Conservation (phyloP, 257 asterid genomes). For the Scutellaria minor region DNA sequence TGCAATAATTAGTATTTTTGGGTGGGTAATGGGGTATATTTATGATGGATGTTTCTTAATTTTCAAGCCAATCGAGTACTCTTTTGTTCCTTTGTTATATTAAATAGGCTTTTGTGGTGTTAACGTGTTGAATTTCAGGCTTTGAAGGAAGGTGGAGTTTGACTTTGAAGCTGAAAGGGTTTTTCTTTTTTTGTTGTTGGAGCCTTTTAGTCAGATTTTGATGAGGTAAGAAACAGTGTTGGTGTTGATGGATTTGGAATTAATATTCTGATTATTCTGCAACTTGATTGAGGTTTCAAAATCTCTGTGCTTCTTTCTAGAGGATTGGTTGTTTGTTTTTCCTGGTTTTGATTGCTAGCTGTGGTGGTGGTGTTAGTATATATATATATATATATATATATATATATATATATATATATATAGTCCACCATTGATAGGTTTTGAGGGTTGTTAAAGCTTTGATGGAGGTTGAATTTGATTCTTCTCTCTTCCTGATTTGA, state of each 20-base stretch:
- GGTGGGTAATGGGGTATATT: constrained; percentile 46
- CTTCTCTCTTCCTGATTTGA: constrained; percentile 45
- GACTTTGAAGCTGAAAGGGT: constrained; percentile 64
- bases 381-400: neutral
- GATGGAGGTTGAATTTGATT: constrained; percentile 46
- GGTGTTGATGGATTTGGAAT: constrained; percentile 34
- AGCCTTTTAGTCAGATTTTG: constrained; percentile 25
- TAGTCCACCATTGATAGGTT: constrained; percentile 29
- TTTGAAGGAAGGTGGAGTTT: constrained; percentile 61
- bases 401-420: neutral
- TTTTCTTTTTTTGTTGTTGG: constrained; percentile 23
- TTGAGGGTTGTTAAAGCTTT: constrained; percentile 35
- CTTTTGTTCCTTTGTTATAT: constrained; percentile 33
- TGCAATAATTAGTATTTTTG: constrained; percentile 47
- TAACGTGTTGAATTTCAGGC: constrained; percentile 54
- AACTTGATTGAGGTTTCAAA: constrained; percentile 23
- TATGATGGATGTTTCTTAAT: constrained; percentile 56
- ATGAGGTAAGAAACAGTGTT: constrained; percentile 35
- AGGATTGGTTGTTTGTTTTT: constrained; percentile 10
- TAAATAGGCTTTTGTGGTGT: constrained; percentile 18
- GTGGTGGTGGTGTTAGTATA: neutral
- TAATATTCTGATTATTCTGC: constrained; percentile 29
- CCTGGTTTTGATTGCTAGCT: constrained; percentile 24
- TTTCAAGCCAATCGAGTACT: constrained; percentile 48
- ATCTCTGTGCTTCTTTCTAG: neutral